Conservation (phyloP, 2,329 filamentous ascomycete species). For the Aspergillus fijiensis region DNA sequence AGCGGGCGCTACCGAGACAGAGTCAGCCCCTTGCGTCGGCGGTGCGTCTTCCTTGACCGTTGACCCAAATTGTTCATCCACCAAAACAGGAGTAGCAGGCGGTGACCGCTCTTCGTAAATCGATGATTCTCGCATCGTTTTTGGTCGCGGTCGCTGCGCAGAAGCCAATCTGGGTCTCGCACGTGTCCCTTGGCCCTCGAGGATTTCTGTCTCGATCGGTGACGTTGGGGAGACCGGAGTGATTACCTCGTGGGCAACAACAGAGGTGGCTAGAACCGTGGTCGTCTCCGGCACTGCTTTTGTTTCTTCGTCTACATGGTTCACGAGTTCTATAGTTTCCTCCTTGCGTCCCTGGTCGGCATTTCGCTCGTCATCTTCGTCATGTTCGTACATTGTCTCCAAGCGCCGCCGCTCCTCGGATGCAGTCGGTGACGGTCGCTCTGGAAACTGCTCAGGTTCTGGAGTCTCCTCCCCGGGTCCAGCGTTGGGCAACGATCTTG, state of each 20-base stretch:
- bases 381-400: conserved; percentile 40
- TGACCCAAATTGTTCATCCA: conserved; percentile 14
- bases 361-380: conserved; percentile 30
- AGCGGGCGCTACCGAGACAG: conserved; percentile 17
- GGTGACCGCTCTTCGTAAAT: conserved; percentile 21
- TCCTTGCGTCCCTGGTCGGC: not conserved
- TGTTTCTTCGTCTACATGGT: not conserved
- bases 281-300: conserved; percentile 18
- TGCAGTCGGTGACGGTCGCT: conserved; percentile 25
- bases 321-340: not conserved
- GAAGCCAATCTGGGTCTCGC: conserved; percentile 30
- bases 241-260: conserved; percentile 19
- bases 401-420: conserved; percentile 31
- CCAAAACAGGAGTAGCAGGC: conserved; percentile 18
- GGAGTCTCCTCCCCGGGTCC: conserved; percentile 22
- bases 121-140: conserved; percentile 14
- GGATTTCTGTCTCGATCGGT: conserved; percentile 26
- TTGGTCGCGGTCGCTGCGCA: conserved; percentile 33
- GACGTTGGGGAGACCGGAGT: conserved; percentile 23
- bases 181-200: conserved; percentile 34
- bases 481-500: conserved; percentile 52
- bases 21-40: conserved; percentile 29
- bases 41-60: not conserved
- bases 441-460: conserved; percentile 15
- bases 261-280: conserved; percentile 19